Evolutionary conservation across 2,329 filamentous ascomycete genomes (phyloP).

Genomic region (Beauveria australis): DNA sequence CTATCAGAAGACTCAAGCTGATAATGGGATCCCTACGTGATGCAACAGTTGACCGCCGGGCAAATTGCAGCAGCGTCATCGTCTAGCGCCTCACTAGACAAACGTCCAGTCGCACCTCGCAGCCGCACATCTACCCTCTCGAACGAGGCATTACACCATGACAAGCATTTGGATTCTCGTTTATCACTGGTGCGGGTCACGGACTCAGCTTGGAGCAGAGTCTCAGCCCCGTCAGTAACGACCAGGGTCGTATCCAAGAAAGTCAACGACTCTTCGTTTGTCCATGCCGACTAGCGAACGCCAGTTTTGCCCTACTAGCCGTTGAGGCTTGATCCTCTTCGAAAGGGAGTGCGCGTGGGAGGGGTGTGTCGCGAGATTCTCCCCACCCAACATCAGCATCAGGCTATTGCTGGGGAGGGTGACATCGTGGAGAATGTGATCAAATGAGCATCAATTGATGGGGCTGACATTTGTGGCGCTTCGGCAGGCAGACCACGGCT

Average conservation of each 20-base stretch:
- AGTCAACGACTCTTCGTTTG: neutral
- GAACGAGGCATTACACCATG: neutral
- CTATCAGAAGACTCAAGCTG: no score
- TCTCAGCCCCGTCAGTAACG: neutral
- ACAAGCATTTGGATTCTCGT: conserved; percentile 10
- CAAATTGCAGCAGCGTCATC: neutral
- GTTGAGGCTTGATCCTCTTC: neutral
- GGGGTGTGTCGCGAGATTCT: neutral
- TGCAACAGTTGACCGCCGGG: neutral
- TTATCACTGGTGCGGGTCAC: neutral
- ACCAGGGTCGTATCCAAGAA: neutral
- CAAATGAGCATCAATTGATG: neutral
- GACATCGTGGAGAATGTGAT: neutral
- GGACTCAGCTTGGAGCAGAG: neutral
- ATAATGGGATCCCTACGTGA: no score
- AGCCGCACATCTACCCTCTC: neutral
- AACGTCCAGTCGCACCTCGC: neutral
- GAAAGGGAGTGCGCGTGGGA: no score
- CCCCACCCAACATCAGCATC: neutral
- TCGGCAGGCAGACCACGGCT: neutral
- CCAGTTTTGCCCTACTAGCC: neutral
- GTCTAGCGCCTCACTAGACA: neutral
- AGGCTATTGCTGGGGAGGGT: neutral
- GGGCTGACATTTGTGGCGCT: neutral
- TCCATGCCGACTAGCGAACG: neutral